These are phyloP conservation scores for Fraxinus quadrangulata DNA, from an alignment of 257 asterid genomes.

Conservation along the genomic window DNA sequence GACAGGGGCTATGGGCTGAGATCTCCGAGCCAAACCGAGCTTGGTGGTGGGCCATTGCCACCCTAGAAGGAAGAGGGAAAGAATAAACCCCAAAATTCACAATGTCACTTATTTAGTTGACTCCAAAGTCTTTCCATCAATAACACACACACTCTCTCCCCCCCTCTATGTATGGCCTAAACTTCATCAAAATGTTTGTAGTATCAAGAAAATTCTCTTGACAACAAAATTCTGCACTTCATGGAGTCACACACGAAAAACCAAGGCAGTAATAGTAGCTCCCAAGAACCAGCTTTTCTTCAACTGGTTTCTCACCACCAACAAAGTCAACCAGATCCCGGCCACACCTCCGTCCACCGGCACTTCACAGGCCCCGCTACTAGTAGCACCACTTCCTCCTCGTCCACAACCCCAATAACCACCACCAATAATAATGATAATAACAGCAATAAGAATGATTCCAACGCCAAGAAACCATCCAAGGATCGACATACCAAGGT, in stretches of 20 bases:
- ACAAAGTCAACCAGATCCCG: slow-evolving; percentile 37
- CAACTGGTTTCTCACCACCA: slow-evolving; percentile 38
- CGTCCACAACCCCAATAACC: background rate
- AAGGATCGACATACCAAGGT: slow-evolving; percentile 63
- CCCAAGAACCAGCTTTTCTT: slow-evolving; percentile 35
- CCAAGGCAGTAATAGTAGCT: slow-evolving; percentile 27
- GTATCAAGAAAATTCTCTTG: slow-evolving; percentile 20
- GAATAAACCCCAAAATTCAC: slow-evolving; percentile 44
- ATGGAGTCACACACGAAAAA: slow-evolving; percentile 38
- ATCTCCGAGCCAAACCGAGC: background rate
- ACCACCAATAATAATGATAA: background rate
- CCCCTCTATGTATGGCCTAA: background rate
- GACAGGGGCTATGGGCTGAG: too few species aligned
- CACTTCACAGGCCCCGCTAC: background rate
- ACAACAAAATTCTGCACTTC: slow-evolving; percentile 24
- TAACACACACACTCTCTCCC: background rate
- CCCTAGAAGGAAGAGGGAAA: slow-evolving; percentile 31
- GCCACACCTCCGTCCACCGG: background rate
- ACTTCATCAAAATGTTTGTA: slow-evolving; percentile 21
- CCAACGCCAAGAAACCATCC: slow-evolving; percentile 39
- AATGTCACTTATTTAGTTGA: slow-evolving; percentile 41
- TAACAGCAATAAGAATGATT: background rate
- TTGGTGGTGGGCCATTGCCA: background rate
- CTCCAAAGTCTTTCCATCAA: slow-evolving; percentile 10
- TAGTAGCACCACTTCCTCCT: background rate